Conservation (phyloP, 768 basidiomycete genomes). For the Lentinula boryana region DNA sequence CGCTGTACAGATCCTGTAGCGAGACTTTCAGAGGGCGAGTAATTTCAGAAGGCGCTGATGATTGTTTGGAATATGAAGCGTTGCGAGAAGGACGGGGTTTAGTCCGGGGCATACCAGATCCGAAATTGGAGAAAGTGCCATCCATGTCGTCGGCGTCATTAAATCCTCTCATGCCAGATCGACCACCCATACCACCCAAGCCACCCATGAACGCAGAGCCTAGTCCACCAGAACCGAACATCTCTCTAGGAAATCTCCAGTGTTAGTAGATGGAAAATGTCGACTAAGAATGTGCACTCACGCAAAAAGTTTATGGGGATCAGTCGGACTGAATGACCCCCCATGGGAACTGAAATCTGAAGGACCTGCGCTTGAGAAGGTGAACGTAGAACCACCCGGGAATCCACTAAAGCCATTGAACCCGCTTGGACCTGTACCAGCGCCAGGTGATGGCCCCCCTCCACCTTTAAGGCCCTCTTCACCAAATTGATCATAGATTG, state of each 20-base stretch:
- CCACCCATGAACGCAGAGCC: slow-evolving; percentile 20
- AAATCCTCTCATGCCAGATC: slow-evolving; percentile 16
- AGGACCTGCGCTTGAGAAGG: slow-evolving; percentile 47
- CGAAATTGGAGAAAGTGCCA: slow-evolving; percentile 23
- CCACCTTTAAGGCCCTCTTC: slow-evolving; percentile 89
- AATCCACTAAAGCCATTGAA: slow-evolving; percentile 40
- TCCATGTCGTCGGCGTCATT: slow-evolving; percentile 44
- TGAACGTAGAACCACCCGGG: slow-evolving; percentile 47
- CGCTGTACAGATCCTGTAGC: slow-evolving; percentile 81
- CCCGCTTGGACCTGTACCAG: slow-evolving; percentile 34
- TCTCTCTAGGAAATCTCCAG: slow-evolving; percentile 35
- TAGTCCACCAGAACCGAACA: slow-evolving; percentile 37
- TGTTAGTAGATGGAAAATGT: background rate
- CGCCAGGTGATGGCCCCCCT: slow-evolving; percentile 48
- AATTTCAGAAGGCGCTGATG: slow-evolving; percentile 51
- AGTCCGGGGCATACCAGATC: slow-evolving; percentile 43
- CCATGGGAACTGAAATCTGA: slow-evolving; percentile 20
- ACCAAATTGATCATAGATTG: slow-evolving; percentile 89
- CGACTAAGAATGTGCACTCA: slow-evolving; percentile 30
- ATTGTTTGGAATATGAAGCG: slow-evolving; percentile 14
- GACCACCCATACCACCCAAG: slow-evolving; percentile 29
- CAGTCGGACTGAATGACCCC: slow-evolving; percentile 60
- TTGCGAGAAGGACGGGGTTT: slow-evolving; percentile 32
- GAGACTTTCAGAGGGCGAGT: slow-evolving; percentile 79
- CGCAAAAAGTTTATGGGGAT: slow-evolving; percentile 89